Evolutionary conservation across 1,284 basidiomycete species (phyloP), one percentile per base, ranked within the genome.

Genomic region (Wallemia ichthyophaga): DNA sequence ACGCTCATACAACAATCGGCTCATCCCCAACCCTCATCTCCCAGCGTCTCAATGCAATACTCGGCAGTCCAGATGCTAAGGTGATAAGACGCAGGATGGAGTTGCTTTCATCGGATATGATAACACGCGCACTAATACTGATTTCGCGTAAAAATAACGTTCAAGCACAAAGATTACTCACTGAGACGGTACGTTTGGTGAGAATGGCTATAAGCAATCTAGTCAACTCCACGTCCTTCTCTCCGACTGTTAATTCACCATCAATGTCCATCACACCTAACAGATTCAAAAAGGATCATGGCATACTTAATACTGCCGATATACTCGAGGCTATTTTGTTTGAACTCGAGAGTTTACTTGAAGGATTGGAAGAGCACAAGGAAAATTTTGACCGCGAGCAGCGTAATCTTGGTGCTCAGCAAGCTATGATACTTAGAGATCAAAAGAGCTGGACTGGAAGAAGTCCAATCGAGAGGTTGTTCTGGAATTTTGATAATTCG

Each of bases 21-120:
- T 64, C 70, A 69, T 21, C 74, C 69, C 54, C 62, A 7, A 74
- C 75, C 7, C 73, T 74, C 0, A 69, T 75, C 1, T 71, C 76
- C 15, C 67, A 61, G 58, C 37, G 37, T 21, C n/a, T 48, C 9
- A 48, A 48, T 48, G 37, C 37, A 48, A 48, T 48, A 3, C n/a
- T 48, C 3, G 59, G 60, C 2, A 73, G 75, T 0, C 83, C 81
- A 0, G 85, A 92, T 67, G 81, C 86, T 0, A 78, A 82, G 37
- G 86, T 95, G 63, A 81, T 91, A 25, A 78, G 87, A n/a, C 76
- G 89, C 37, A 73, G 89, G 27, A 91, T 92, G 83, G 89, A 95
- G 71, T 76, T 94, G 2, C 76, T 94, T 26, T 81, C 85, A 15
- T 82, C 81, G 26, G 89, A 95, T 70, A 94, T 94, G 85, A 85